Base-by-base conservation (phyloP, 1,284 basidiomycete species). In the Apiotrichum akiyoshidainum region DNA sequence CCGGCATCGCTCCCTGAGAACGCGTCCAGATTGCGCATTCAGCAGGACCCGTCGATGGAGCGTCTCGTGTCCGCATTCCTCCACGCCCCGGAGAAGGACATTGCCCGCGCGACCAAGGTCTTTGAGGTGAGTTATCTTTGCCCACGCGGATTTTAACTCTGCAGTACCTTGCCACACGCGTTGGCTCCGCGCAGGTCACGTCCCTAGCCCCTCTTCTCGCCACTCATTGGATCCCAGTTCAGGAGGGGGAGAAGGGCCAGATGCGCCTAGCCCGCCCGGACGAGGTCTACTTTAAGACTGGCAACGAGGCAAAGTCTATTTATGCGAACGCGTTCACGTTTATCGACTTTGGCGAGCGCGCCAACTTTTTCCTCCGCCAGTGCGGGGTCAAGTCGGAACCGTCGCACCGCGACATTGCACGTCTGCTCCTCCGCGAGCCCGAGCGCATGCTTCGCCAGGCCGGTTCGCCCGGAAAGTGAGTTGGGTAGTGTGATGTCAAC, bases 301-400 rank as follows among this genome's bases (percentile, higher is more conserved):
- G 19, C 49, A 64, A 72, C 1, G 65, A 61, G 19, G 52, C 47
- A 9, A 50, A 55, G 17, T 60, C 65, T 9, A 57, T 77, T 37
- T 78, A 73, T 60, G 65, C 66, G 26, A 66, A 69, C 1, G 69
- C 74, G 12, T 96, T 97, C 71, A 84, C 86, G 13, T 95, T 93
- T 67, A 85, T 98, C 49, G 88, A 97, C 75, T 97, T 95, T 74
- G 95, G 94, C 0, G 72, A 83, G 0, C 81, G 82, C 6, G 94
- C 89, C 2, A 94, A 92, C 65, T 81, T 84, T 4, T 96, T 99
- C 78, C 80, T 99, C 50, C 85, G 84, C 59, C 86, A 88, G 12
- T 92, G 90, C 67, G 95, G 95, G 21, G 91, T 94, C 19, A 87
- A 87, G 69, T 86, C 85, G 53, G 90, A 95, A 70, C 96, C 95